These are phyloP conservation scores for Telfairia occidentalis DNA, from an alignment of 331 rosid genomes.

Conservation along the genomic window DNA sequence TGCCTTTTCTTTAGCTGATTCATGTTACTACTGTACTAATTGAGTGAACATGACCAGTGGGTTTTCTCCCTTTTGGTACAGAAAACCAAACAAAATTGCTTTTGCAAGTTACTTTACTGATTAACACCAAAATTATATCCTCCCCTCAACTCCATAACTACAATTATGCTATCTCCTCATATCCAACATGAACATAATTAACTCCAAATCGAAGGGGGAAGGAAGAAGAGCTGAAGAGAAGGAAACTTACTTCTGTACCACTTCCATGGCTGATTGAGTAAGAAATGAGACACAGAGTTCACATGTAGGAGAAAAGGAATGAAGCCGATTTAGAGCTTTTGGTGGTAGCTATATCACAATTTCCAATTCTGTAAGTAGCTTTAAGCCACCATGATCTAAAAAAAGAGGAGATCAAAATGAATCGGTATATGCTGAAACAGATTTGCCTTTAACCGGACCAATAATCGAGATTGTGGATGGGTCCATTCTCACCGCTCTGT, in stretches of 20 bases:
- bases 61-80: not conserved
- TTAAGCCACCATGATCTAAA: not conserved
- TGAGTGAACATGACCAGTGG: not conserved
- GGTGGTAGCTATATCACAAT: not conserved
- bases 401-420: not conserved
- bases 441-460: not conserved
- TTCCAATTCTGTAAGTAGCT: not conserved
- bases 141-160: not conserved
- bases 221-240: not conserved
- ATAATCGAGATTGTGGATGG: not conserved
- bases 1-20: not conserved
- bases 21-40: not conserved
- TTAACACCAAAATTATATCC: not conserved
- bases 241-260: not conserved
- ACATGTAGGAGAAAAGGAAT: not conserved
- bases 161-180: too few relatives aligned
- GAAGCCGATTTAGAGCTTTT: not conserved
- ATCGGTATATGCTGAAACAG: not conserved
- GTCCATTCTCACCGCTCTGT: not conserved
- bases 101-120: not conserved
- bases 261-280: slow-evolving; percentile 6
- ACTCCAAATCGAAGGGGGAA: not conserved
- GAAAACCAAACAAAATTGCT: not conserved
- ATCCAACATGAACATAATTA: not conserved
- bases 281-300: not conserved